Conservation (phyloP, 495 filamentous ascomycete genomes). For the Trichoderma reesei region DNA sequence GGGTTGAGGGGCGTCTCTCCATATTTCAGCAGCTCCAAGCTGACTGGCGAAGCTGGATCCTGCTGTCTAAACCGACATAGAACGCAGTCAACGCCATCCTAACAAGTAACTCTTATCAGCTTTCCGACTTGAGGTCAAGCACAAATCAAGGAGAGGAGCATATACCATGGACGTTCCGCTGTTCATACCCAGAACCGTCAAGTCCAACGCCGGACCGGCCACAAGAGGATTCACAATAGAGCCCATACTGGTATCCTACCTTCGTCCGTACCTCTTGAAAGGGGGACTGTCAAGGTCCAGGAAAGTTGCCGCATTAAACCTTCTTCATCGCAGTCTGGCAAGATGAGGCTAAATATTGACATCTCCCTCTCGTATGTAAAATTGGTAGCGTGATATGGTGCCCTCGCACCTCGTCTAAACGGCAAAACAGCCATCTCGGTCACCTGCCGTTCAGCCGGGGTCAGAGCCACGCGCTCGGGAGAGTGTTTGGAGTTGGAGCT, state of each 20-base stretch:
- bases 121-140: slow-evolving; percentile 33
- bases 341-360: background rate
- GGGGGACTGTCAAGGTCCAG: background rate
- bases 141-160: slow-evolving; percentile 40
- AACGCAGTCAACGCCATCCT: background rate
- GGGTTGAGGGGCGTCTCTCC: slow-evolving; percentile 37
- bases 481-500: background rate
- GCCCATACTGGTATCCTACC: slow-evolving; percentile 13
- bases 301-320: background rate
- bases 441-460: background rate
- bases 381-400: background rate
- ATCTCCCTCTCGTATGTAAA: background rate
- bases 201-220: slow-evolving; percentile 21
- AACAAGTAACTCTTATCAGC: background rate
- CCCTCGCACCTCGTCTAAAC: background rate
- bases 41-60: background rate
- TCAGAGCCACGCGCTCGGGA: background rate
- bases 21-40: slow-evolving; percentile 15
- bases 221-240: background rate
- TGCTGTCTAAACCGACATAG: slow-evolving; percentile 1
- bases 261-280: background rate
- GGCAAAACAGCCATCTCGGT: background rate
- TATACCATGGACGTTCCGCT: slow-evolving; percentile 39
- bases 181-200: slow-evolving; percentile 44
- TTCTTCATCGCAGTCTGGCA: background rate